Evolutionary conservation across 768 basidiomycete species (phyloP).

Genomic region (Russula abietina): DNA sequence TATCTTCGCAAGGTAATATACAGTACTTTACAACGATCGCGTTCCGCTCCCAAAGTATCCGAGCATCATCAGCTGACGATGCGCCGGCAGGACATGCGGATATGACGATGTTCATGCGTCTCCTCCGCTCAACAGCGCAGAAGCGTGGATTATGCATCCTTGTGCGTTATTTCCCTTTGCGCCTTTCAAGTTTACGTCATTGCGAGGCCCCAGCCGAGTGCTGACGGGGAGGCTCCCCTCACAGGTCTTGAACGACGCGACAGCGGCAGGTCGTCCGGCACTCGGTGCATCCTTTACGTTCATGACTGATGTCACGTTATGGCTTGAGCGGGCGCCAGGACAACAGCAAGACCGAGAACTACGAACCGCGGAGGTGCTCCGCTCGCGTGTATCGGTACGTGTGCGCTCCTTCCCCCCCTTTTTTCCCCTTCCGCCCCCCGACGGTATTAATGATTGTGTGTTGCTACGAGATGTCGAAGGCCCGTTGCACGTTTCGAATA

Average conservation of each 20-base stretch:
- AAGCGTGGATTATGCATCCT: slow-evolving; percentile 43
- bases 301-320: slow-evolving; percentile 67
- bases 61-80: not conserved
- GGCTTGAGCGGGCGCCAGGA: slow-evolving; percentile 41
- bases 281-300: slow-evolving; percentile 72
- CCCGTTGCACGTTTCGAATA: slow-evolving; percentile 12
- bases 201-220: too few species aligned
- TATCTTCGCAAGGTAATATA: slow-evolving; percentile 55
- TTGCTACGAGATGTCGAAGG: not conserved
- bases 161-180: too few species aligned
- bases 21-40: not conserved
- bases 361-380: slow-evolving; percentile 28
- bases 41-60: too few species aligned
- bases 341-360: slow-evolving; percentile 24
- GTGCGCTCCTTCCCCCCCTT: not conserved
- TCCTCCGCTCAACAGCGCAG: slow-evolving; percentile 48
- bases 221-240: too few species aligned
- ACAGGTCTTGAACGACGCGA: slow-evolving; percentile 27
- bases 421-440: not conserved
- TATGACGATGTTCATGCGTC: slow-evolving; percentile 67
- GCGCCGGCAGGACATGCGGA: slow-evolving; percentile 49
- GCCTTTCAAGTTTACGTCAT: too few species aligned
- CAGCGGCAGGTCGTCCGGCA: slow-evolving; percentile 53
- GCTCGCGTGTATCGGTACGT: slow-evolving; percentile 30
- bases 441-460: not conserved